These are phyloP conservation scores for Karstenula rhodostoma DNA, from an alignment of 2,329 filamentous ascomycete species.

Conservation along the genomic window DNA sequence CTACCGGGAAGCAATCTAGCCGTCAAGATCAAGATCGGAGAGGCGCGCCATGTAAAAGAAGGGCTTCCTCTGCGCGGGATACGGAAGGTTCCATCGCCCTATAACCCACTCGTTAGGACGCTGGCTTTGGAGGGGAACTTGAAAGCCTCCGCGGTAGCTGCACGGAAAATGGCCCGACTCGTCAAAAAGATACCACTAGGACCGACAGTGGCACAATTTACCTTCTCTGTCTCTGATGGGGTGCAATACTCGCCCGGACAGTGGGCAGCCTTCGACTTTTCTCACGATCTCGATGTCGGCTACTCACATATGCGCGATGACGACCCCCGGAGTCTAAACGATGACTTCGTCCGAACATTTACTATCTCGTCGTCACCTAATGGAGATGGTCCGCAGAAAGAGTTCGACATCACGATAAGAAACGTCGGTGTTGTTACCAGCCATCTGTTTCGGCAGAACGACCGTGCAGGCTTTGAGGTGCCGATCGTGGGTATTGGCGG, in stretches of 20 bases:
- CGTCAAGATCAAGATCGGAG: conserved; percentile 70
- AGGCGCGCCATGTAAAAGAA: conserved; percentile 68
- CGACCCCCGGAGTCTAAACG: conserved; percentile 81
- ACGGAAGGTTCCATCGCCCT: conserved; percentile 71
- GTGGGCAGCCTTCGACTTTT: conserved; percentile 79
- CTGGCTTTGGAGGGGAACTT: conserved; percentile 66
- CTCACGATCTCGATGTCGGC: conserved; percentile 71
- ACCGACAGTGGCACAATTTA: conserved; percentile 72
- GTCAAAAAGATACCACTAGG: conserved; percentile 67
- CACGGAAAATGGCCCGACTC: conserved; percentile 59
- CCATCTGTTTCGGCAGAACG: conserved; percentile 68
- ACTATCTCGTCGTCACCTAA: conserved; percentile 73
- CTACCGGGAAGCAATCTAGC: conserved; percentile 77
- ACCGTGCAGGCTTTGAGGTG: conserved; percentile 65
- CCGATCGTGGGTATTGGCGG: conserved; percentile 79
- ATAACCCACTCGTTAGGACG: conserved; percentile 77
- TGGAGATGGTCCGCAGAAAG: conserved; percentile 36
- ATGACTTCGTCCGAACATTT: conserved; percentile 85
- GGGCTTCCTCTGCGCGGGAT: conserved; percentile 74
- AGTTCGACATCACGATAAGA: conserved; percentile 77
- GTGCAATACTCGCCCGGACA: conserved; percentile 72
- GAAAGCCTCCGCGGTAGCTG: conserved; percentile 21
- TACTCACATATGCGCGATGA: conserved; percentile 86
- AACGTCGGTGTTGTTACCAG: conserved; percentile 73
- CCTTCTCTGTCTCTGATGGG: conserved; percentile 58